A percentile compares a stretch with the other conserved stretches of the same genome.
phyloP scores from a whole-genome alignment of 2,329 filamentous ascomycete species.

The Venturia aucupariae region DNA sequence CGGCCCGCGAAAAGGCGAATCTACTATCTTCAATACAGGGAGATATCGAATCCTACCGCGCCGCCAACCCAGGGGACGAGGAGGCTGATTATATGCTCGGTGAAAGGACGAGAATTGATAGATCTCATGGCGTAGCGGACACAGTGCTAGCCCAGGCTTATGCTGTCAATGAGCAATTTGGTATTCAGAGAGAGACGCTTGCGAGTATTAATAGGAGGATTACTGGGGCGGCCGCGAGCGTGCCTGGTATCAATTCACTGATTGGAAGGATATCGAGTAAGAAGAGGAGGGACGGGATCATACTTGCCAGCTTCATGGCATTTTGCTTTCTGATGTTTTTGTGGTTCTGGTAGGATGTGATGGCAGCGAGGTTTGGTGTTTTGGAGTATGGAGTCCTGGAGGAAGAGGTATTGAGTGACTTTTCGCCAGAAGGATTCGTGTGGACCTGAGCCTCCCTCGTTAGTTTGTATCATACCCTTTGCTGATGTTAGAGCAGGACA shows the following conservation, averaged over 20 bases:
- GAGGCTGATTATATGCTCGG: conserved; percentile 97
- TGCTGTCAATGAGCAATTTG: conserved; percentile 88
- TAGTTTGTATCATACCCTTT: background rate
- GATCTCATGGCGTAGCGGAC: conserved; percentile 82
- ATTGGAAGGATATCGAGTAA: conserved; percentile 90
- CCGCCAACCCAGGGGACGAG: conserved; percentile 62
- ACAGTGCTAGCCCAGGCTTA: conserved; percentile 91
- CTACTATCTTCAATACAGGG: conserved; percentile 82
- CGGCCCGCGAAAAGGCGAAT: conserved; percentile 79
- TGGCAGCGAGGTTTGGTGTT: background rate
- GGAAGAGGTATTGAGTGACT: background rate
- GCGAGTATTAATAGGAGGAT: conserved; percentile 86
- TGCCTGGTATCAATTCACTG: conserved; percentile 85
- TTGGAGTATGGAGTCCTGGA: background rate
- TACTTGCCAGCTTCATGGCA: conserved; percentile 83
- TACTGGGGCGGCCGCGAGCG: conserved; percentile 76
- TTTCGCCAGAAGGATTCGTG: background rate
- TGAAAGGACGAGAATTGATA: conserved; percentile 76
- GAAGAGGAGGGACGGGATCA: conserved; percentile 89
- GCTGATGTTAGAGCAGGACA: background rate
- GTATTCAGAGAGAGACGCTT: conserved; percentile 76
- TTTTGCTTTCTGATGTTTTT: conserved; percentile 83
- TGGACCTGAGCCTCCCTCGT: background rate
- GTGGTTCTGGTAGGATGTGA: conserved; percentile 45
- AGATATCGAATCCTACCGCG: conserved; percentile 82